Percentiles rank a stretch among this genome's conserved stretches.
These are phyloP conservation scores for Cercospora janseana DNA, from an alignment of 2,329 filamentous ascomycete species.

Conservation along the genomic window DNA sequence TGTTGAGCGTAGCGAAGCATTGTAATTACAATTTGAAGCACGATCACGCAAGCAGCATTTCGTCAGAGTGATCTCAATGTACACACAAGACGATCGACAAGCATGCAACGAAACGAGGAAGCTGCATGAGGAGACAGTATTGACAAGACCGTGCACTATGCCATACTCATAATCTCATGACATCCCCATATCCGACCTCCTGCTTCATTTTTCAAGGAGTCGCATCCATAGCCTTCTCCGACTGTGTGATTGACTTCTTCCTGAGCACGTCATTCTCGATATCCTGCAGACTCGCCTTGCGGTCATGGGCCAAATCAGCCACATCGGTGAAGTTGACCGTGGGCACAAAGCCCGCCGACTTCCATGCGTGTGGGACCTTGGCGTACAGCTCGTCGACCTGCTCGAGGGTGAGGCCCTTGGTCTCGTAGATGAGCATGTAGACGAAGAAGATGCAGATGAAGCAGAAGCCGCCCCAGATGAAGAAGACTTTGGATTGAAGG, in stretches of 20 bases:
- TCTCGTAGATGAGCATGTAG: constrained; percentile 65
- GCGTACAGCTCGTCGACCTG: constrained; percentile 77
- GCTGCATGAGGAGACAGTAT: no score
- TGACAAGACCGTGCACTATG: no score
- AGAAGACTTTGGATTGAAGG: constrained; percentile 59
- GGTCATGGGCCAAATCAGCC: constrained; percentile 37
- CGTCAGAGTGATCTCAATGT: no score
- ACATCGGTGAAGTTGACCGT: constrained; percentile 50
- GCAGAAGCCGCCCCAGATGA: constrained; percentile 59
- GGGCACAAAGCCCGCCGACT: constrained; percentile 53
- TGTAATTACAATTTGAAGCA: no score
- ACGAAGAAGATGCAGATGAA: constrained; percentile 51
- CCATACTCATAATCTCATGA: no score
- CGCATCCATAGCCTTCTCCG: constrained; percentile 28
- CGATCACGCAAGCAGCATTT: no score
- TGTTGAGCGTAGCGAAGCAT: background rate
- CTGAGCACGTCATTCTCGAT: constrained; percentile 36
- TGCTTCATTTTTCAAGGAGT: no score
- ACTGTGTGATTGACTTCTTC: constrained; percentile 38
- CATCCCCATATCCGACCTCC: no score
- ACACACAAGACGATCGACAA: no score
- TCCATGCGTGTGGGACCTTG: constrained; percentile 59
- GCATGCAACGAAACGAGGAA: no score
- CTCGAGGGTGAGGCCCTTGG: constrained; percentile 78
- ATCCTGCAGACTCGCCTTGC: constrained; percentile 33